phyloP scores from a whole-genome alignment of 306 rosid genomes.

The Pyrus betulifolia region DNA sequence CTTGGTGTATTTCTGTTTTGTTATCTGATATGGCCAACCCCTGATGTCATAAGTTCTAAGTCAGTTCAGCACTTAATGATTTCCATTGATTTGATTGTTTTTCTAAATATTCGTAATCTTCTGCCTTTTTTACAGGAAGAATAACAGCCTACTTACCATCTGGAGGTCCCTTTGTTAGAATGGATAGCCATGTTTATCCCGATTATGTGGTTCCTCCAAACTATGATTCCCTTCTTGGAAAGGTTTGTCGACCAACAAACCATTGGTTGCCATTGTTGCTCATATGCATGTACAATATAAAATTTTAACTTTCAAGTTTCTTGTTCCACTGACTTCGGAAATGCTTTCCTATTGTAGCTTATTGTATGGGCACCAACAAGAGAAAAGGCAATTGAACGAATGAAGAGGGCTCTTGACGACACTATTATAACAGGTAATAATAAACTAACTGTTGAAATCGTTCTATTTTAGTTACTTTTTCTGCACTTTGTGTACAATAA shows the following conservation, averaged over 20 bases:
- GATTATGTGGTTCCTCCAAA: constrained; percentile 97
- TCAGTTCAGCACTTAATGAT: background rate
- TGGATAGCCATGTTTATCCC: constrained; percentile 97
- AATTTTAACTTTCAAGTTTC: background rate
- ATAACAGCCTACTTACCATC: constrained; percentile 90
- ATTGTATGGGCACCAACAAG: constrained; percentile 99
- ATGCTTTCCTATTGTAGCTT: constrained; percentile 35
- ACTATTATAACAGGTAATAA: constrained; percentile 76
- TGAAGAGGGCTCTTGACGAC: constrained; percentile 95
- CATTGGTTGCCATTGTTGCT: background rate
- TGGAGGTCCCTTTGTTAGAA: constrained; percentile 97
- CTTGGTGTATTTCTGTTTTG: background rate
- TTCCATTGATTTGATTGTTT: background rate
- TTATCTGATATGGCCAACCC: background rate
- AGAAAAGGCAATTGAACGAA: constrained; percentile 90
- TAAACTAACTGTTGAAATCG: background rate
- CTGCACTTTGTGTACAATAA: background rate
- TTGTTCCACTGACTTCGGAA: constrained; percentile 5
- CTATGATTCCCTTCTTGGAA: constrained; percentile 96
- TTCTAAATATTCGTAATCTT: background rate
- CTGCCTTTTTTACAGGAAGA: constrained; percentile 57
- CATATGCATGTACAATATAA: background rate
- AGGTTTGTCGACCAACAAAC: constrained; percentile 28
- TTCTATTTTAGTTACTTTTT: constrained; percentile 1
- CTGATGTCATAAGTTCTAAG: background rate